These are phyloP conservation scores for Spinellus fusiger DNA, from an alignment of 192 early-diverging fungal species.

Conservation along the genomic window DNA sequence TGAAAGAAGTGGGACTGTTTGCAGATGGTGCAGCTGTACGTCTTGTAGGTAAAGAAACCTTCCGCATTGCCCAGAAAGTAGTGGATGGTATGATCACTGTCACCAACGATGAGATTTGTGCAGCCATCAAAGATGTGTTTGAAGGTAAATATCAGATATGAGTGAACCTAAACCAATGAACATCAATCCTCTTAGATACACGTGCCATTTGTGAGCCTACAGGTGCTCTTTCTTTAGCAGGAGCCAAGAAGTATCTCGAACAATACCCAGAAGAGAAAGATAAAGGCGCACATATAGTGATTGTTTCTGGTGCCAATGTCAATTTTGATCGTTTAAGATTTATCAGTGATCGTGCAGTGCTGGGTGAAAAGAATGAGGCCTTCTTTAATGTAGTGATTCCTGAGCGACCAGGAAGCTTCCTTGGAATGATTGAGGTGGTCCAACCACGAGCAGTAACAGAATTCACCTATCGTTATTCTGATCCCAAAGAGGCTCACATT, in stretches of 20 bases:
- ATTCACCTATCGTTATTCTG: conserved; percentile 80
- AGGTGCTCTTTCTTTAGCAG: conserved; percentile 85
- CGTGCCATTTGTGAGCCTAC: conserved; percentile 95
- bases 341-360: conserved; percentile 89
- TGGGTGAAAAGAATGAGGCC: conserved; percentile 92
- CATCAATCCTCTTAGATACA: conserved; percentile 52
- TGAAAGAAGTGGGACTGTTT: conserved; percentile 88
- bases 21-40: conserved; percentile 97
- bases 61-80: conserved; percentile 68
- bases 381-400: conserved; percentile 90
- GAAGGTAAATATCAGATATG: conserved; percentile 35
- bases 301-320: conserved; percentile 95
- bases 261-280: conserved; percentile 32
- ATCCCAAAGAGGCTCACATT: conserved; percentile 75
- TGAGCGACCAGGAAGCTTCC: conserved; percentile 83
- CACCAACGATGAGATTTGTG: conserved; percentile 93
- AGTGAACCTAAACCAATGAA: background rate
- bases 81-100: conserved; percentile 92
- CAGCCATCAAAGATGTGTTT: conserved; percentile 84
- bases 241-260: conserved; percentile 76
- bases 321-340: conserved; percentile 98
- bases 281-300: conserved; percentile 58
- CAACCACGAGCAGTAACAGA: conserved; percentile 86
- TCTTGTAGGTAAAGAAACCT: conserved; percentile 84
- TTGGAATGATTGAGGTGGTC: conserved; percentile 74